Evolutionary conservation across 352 stramenopile genomes (phyloP), one percentile per base, ranked within the genome.

Genomic region (Peronospora belbahrii): DNA sequence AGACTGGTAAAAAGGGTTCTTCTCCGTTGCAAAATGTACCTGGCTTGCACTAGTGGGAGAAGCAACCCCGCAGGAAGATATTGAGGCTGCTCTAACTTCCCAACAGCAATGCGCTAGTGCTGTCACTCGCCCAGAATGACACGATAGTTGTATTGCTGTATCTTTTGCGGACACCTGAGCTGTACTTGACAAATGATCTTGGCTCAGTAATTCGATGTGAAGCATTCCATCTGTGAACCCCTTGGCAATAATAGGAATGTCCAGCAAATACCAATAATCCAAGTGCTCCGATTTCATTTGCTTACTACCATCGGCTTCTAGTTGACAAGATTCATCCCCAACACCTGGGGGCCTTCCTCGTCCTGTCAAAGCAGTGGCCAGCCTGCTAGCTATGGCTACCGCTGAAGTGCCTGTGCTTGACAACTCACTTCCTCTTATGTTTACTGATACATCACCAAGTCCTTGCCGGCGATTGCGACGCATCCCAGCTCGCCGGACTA

Each of bases 1-100:
- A 22, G 74, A 69, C 6, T 60, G 63, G 48, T 80, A 74, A 28
- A 88, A 88, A 2, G 65, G 77, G 25, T 86, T 88, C 42, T 67
- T 73, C 17, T 79, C 60, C 2, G 61, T 74, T 35, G 62, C 54
- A n/a, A 86, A 52, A 25, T 47, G 31, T 14, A 20, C 42, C 24
- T 52, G 50, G 9, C 9, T 47, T 42, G 23, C 8, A 23, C 37
- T 49, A 9, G 6, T 32, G 6, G 46, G 11, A 10, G 33, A 45
- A 22, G 30, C 18, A 24, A 19, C 24, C 8, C 2, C 17, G 10
- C 37, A 17, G 15, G 30, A 15, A 44, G 48, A 36, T 5, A 9
- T 31, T 15, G 31, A 19, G 10, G 15, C 9, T 18, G 20, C 6
- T 18, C 32, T 44, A 44, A 52, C 17, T 8, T 42, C 40, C 67